phyloP scores from a whole-genome alignment of 169 alveolate genomes.

The Perkinsus marinus region DNA sequence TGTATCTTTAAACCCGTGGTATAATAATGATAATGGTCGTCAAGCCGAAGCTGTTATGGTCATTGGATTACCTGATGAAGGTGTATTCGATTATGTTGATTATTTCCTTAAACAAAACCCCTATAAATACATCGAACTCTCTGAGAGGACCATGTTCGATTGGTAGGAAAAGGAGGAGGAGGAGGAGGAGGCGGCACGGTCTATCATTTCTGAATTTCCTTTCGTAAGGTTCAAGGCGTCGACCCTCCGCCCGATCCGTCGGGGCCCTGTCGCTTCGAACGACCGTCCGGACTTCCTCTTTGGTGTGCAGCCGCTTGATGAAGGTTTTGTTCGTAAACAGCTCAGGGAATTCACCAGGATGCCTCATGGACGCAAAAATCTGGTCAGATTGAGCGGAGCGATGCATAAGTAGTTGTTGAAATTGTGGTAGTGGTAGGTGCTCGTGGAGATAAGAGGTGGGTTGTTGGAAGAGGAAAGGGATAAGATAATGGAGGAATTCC shows the following conservation, averaged over 20 bases:
- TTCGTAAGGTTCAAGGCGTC: background rate
- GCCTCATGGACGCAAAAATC: background rate
- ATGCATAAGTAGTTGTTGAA: background rate
- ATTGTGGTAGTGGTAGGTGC: background rate
- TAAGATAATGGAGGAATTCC: background rate
- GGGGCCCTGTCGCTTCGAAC: background rate
- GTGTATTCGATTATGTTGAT: background rate
- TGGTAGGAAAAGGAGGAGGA: too few relatives aligned
- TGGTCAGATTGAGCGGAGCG: background rate
- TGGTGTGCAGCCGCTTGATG: background rate
- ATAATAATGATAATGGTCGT: background rate
- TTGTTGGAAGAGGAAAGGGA: background rate
- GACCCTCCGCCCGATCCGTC: background rate
- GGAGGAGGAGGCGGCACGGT: too few relatives aligned
- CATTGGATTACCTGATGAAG: background rate
- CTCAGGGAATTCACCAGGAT: background rate
- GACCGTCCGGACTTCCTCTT: background rate
- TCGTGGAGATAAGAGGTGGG: background rate
- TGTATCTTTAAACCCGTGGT: background rate
- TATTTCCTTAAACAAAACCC: background rate
- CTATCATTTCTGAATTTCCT: background rate
- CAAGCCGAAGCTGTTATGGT: background rate
- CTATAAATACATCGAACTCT: background rate
- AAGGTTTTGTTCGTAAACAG: background rate
- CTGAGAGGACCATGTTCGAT: background rate